phyloP scores from a whole-genome alignment of 306 rosid genomes.

The Lablab purpureus region DNA sequence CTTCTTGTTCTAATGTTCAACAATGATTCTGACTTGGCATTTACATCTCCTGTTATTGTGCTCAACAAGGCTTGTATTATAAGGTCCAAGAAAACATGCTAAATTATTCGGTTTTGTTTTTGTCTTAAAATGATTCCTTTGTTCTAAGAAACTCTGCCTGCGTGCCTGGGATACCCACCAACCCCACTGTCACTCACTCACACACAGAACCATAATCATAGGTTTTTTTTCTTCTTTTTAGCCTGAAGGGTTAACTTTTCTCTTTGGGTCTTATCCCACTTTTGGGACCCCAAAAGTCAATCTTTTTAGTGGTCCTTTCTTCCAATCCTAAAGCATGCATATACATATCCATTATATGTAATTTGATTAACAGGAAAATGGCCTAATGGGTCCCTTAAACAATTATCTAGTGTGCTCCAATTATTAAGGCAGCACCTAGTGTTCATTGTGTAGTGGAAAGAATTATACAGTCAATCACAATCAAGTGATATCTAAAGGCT shows the following conservation, averaged over 20 bases:
- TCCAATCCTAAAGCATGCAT: conserved; percentile 38
- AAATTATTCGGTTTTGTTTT: conserved; percentile 25
- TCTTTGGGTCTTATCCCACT: conserved; percentile 38
- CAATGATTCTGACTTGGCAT: conserved; percentile 47
- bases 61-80: conserved; percentile 17
- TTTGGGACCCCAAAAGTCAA: conserved; percentile 47
- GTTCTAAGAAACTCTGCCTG: conserved; percentile 5
- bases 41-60: conserved; percentile 30
- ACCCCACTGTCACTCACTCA: conserved; percentile 47
- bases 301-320: conserved; percentile 14
- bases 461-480: conserved; percentile 48
- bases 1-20: conserved; percentile 42
- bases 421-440: conserved; percentile 51
- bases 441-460: conserved; percentile 48
- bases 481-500: conserved; percentile 29
- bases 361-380: neutral
- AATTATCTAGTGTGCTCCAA: conserved; percentile 37
- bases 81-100: conserved; percentile 37
- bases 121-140: conserved; percentile 39
- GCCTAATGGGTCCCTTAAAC: conserved; percentile 35
- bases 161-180: conserved; percentile 45
- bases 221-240: conserved; percentile 6
- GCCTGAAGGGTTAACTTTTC: conserved; percentile 29
- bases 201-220: conserved; percentile 39
- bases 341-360: neutral